Conservation (phyloP, 75 land plant genomes). For the Chamaecyparis obtusa region DNA sequence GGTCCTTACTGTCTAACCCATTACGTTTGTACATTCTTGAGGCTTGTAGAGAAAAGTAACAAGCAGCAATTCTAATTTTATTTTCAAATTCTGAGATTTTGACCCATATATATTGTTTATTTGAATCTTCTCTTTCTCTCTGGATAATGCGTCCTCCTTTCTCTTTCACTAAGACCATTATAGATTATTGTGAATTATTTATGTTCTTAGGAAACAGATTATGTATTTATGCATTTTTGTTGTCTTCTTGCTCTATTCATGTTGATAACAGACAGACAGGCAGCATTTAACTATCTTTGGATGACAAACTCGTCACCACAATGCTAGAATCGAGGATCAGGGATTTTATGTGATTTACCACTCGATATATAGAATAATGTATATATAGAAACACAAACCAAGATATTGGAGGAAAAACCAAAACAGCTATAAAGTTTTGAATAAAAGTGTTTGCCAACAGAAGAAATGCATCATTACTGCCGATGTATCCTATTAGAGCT, state of each 20-base stretch:
- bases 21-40: too few species aligned
- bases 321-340: neutral
- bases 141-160: too few species aligned
- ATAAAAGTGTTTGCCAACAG: neutral
- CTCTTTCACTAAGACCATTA: too few species aligned
- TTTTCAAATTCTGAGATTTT: too few species aligned
- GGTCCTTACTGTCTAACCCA: too few species aligned
- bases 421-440: neutral
- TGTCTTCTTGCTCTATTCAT: neutral
- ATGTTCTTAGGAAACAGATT: too few species aligned
- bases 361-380: neutral
- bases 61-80: too few species aligned
- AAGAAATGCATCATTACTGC: neutral
- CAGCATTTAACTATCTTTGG: neutral
- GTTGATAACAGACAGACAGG: neutral
- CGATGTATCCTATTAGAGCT: neutral
- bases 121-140: too few species aligned
- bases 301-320: neutral
- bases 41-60: too few species aligned
- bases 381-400: neutral
- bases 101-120: too few species aligned
- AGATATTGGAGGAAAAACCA: neutral
- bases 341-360: neutral
- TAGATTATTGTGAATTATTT: too few species aligned
- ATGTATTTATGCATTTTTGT: neutral